Evolutionary conservation across 1,139 yeast species (phyloP), one percentile per base, ranked within the genome.

Genomic region (Kazachstania sp.): DNA sequence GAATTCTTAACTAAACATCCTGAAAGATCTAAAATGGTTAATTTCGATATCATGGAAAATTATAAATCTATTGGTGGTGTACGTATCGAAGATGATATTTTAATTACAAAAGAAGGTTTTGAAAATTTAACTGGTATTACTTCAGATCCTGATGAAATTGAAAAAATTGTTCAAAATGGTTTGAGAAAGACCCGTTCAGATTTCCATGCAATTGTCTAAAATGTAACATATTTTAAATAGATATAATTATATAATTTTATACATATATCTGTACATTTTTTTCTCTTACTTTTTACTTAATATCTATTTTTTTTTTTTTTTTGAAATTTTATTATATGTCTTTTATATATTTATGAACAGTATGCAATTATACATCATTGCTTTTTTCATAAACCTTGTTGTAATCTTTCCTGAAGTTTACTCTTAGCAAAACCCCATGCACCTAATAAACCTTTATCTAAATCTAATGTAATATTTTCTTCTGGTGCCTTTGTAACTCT

Each of bases 11-110:
- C 51, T 12, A 71, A 78, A 48, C 77, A 81, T 54, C 77, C 79
- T 2, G 68, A 71, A 35, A 78, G 79, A 58, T 60, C 71, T 38
- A 79, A 79, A 59, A 86, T 70, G 65, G 82, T 92, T 51, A 74
- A 87, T 61, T 66, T 67, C 54, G 79, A 77, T 0, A 79, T 83
- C 1, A 72, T 92, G 54, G 81, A 86, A 47, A 79, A 78, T 61
- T 92, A 88, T 67, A 79, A 85, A 83, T 77, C 83, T 54, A 79
- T 92, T 51, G 98, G 98, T 20, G 98, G 98, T 43, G 96, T 92
- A 6, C 79, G 98, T 66, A 87, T 92, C 51, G 98, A 92, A 66
- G 98, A 92, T 63, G 97, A 90, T 61, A 77, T 92, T 44, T 70
- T 86, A 44, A 82, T 92, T 43, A 86, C 95, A 2, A 73, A 74